Base-by-base conservation (phyloP, 768 basidiomycete genomes). In the Mrakia gelida region DNA sequence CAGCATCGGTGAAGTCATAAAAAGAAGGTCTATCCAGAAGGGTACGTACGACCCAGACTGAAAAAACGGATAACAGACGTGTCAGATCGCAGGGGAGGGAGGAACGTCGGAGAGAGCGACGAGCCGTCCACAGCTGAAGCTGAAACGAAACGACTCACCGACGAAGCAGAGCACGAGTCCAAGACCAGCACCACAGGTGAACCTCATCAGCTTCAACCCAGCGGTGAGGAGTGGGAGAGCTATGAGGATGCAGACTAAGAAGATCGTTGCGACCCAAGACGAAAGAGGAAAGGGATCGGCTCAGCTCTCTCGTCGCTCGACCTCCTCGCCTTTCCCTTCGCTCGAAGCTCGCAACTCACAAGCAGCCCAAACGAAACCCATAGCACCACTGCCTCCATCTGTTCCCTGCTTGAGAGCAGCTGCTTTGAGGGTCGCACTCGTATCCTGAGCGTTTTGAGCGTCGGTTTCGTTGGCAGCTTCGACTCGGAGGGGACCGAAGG, bases 171-270 rank as follows among this genome's bases (percentile, higher is more conserved):
- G 34, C 1, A n/a, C 5, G 11, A 78, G 30, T 3, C 71, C 61
- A 3, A 61, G 26, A 10, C 77, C 77, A 13, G 71, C 71, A 0
- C 61, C 71, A 34, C 77, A 78, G 9, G 77, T 73, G 13, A 78
- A 41, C 56, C 70, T 62, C 70, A 63, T 63, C 43, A 67, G 9
- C 28, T 54, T 32, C 26, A 76, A 32, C 9, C 77, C 77, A 52
- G 52, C 56, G 1, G 41, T 18, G 8, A 78, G 71, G 9, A 78
- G 45, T 1, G 71, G 77, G 2, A n/a, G 16, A 6, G 71, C 77
- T 23, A 73, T 11, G 15, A 73, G 49, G 43, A 78, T 26, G 18
- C 71, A 73, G 62, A 73, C 75, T 76, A 65, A 6, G 0, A 45
- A 10, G 45, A 45, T 45, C 45, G 45, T 45, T 45, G 45, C 45